Conservation (phyloP, 1,139 yeast species). For the Candida sp. region DNA sequence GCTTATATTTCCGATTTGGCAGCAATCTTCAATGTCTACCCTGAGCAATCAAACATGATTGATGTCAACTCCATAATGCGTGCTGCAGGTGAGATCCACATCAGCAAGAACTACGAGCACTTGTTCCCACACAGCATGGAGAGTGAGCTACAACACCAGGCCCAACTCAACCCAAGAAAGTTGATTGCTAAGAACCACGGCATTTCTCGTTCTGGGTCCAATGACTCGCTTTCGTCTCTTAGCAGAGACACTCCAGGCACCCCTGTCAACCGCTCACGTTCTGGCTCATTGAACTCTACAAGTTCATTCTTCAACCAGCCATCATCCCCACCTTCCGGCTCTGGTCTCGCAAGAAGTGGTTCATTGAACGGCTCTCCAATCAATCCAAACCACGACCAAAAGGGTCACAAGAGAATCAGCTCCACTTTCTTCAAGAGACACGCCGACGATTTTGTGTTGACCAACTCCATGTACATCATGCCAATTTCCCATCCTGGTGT, state of each 20-base stretch:
- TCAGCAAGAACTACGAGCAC: constrained; percentile 45
- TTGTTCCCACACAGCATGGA: constrained; percentile 21
- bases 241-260: constrained; percentile 14
- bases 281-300: constrained; percentile 25
- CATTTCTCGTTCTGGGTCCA: constrained; percentile 12
- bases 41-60: constrained; percentile 56
- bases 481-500: constrained; percentile 63
- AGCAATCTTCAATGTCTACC: constrained; percentile 54
- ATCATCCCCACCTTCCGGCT: constrained; percentile 19
- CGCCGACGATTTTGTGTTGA: constrained; percentile 32
- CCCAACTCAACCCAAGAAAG: constrained; percentile 12
- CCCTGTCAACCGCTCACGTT: constrained; percentile 22
- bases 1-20: constrained; percentile 47
- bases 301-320: constrained; percentile 31
- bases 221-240: constrained; percentile 19
- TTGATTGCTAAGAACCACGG: constrained; percentile 13
- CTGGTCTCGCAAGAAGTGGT: constrained; percentile 10
- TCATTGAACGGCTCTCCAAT: constrained; percentile 12
- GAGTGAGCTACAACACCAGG: neutral
- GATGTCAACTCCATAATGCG: constrained; percentile 58
- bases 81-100: constrained; percentile 51
- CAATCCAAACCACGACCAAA: constrained; percentile 11
- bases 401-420: constrained; percentile 13
- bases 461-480: constrained; percentile 50
- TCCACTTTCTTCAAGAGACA: constrained; percentile 29